Evolutionary conservation across 352 stramenopile species (phyloP).

Genomic region (Ophiocytium majus): DNA sequence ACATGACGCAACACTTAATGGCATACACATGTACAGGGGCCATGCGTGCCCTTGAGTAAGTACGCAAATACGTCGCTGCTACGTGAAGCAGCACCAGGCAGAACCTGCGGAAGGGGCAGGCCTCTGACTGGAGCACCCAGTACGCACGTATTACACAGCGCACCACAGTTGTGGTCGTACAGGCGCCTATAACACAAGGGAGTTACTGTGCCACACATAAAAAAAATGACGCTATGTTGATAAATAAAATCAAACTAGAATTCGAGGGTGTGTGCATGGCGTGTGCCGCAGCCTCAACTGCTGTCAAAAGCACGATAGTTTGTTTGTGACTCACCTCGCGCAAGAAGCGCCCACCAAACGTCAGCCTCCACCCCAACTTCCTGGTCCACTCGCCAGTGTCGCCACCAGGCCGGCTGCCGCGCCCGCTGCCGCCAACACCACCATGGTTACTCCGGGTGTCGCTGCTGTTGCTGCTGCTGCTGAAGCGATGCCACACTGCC

Average conservation of each 20-base stretch:
- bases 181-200: not conserved
- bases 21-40: too few species aligned
- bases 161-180: not conserved
- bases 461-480: not conserved
- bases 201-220: not conserved
- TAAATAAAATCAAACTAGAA: too few species aligned
- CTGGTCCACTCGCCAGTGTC: not conserved
- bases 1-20: too few species aligned
- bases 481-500: not conserved
- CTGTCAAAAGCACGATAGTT: not conserved
- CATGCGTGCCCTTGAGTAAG: too few species aligned
- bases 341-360: not conserved
- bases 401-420: not conserved
- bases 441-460: not conserved
- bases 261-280: too few species aligned
- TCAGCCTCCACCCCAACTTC: constrained; percentile 10
- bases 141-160: not conserved
- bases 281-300: not conserved
- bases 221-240: not conserved
- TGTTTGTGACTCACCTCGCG: not conserved
- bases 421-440: not conserved
- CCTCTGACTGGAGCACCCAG: too few species aligned
- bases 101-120: too few species aligned
- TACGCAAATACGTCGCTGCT: too few species aligned
- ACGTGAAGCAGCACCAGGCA: too few species aligned